Base-by-base conservation (phyloP, 2,329 filamentous ascomycete genomes). In the Chalaropsis ovoidea region DNA sequence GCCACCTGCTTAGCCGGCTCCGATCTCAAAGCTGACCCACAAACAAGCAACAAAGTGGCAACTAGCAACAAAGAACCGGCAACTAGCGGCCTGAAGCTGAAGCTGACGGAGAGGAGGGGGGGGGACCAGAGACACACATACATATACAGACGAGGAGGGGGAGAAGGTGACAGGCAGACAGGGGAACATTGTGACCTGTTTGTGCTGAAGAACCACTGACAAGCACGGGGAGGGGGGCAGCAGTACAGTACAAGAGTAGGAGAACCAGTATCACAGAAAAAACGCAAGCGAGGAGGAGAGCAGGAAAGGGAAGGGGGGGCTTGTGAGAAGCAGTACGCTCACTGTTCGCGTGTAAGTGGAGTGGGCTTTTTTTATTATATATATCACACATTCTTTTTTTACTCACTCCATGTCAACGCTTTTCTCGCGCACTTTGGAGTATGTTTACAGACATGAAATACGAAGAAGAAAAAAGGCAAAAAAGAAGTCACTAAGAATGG, bases 161-260 rank as follows among this genome's bases (percentile, higher is more conserved):
- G 31, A 31, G 31, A 31, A 31, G 31, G 31, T 31, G 31, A 31
- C 31, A 31, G 31, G 2, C 6, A 31, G 31, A 31, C 31, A 31
- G 31, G 31, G 31, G 31, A 31, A 31, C 31, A 31, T 17, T 49
- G 45, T 49, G 45, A 49, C 45, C n/a, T 49, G 7, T 49, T 49
- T 49, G 45, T 49, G 45, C 45, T 49, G 45, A 49, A 49, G 45
- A 49, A 49, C 45, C n/a, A 49, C n/a, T 49, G 45, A 49, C 45
- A 49, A 19, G 45, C 43, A 47, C 43, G 0, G 19, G 19, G 17
- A 19, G 3, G 22, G n/a, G 17, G 45, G 17, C 0, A 19, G 43
- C 15, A 15, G 19, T 47, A 47, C n/a, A n/a, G n/a, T 49, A 22
- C 45, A 49, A 49, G n/a, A 49, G n/a, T 17, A 49, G 45, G n/a